Evolutionary conservation across 2,329 filamentous ascomycete species (phyloP).

Genomic region (Paraconiothyrium brasiliense): DNA sequence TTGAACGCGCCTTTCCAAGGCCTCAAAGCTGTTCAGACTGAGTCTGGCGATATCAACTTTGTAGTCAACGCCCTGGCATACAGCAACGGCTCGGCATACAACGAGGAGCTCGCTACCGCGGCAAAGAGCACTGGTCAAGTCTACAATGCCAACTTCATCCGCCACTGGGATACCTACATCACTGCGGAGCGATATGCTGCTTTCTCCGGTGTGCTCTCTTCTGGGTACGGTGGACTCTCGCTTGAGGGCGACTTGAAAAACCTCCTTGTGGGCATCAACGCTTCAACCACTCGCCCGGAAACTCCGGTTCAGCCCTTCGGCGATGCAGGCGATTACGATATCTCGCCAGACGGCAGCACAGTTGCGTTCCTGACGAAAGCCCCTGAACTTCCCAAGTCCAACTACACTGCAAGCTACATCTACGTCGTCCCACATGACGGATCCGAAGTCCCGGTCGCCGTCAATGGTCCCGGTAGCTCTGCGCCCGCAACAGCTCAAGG

Average conservation of each 20-base stretch:
- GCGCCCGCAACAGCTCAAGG: conserved; percentile 60
- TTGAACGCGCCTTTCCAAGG: conserved; percentile 60
- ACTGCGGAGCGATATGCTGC: conserved; percentile 74
- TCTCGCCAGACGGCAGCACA: conserved; percentile 71
- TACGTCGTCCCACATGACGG: conserved; percentile 76
- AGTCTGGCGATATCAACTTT: conserved; percentile 55
- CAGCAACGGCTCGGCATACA: conserved; percentile 74
- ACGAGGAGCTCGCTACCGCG: conserved; percentile 67
- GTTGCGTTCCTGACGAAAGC: conserved; percentile 78
- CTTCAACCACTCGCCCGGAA: conserved; percentile 63
- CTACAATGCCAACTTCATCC: conserved; percentile 78
- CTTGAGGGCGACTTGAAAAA: conserved; percentile 49
- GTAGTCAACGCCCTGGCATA: conserved; percentile 69
- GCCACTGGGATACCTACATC: conserved; percentile 83
- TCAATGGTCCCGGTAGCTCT: conserved; percentile 45
- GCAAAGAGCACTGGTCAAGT: conserved; percentile 71
- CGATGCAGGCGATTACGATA: conserved; percentile 78
- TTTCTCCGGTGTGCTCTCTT: conserved; percentile 72
- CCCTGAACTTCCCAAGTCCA: conserved; percentile 73
- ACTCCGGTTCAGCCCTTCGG: conserved; percentile 81
- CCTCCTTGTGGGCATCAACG: conserved; percentile 70
- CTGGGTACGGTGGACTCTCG: conserved; percentile 42
- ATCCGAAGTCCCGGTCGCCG: conserved; percentile 56
- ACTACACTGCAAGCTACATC: conserved; percentile 83
- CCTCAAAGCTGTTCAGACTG: conserved; percentile 56